Conservation (phyloP, 2,329 filamentous ascomycete genomes). For the Diaporthe citriasiana region DNA sequence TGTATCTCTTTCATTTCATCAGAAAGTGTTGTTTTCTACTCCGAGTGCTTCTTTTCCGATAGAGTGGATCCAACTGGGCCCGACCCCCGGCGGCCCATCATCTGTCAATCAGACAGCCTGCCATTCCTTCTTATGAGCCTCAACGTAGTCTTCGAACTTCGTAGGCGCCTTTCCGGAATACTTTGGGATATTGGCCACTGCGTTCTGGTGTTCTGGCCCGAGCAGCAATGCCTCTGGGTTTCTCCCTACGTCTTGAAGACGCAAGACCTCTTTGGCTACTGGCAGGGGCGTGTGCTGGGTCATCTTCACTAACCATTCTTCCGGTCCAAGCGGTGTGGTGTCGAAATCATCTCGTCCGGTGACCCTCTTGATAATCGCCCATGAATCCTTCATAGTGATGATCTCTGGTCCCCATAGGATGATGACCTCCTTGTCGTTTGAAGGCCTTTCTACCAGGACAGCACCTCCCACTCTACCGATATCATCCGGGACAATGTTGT, state of each 20-base stretch:
- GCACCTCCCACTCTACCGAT: constrained; percentile 60
- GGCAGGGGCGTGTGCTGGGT: not conserved
- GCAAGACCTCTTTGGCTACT: constrained; percentile 3
- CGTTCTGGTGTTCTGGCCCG: not conserved
- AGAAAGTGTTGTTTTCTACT: not conserved
- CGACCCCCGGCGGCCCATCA: too few species aligned
- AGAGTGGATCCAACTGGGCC: not conserved
- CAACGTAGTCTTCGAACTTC: constrained; percentile 37
- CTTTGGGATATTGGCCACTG: constrained; percentile 37
- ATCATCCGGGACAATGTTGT: constrained; percentile 58
- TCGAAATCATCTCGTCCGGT: constrained; percentile 49
- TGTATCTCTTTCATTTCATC: not conserved
- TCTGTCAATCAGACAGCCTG: constrained; percentile 21
- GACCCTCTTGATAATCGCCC: constrained; percentile 49
- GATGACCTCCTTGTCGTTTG: constrained; percentile 49
- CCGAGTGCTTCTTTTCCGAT: not conserved
- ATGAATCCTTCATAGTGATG: constrained; percentile 49
- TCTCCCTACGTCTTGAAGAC: not conserved
- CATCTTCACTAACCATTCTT: not conserved
- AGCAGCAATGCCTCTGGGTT: not conserved
- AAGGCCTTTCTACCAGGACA: constrained; percentile 53
- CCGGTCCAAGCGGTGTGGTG: constrained; percentile 33
- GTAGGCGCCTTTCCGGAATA: constrained; percentile 34
- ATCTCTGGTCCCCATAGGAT: constrained; percentile 55
- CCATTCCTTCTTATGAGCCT: constrained; percentile 39